These are phyloP conservation scores for Zygosaccharomyces lentus DNA, from an alignment of 805 yeast genomes.

Conservation along the genomic window DNA sequence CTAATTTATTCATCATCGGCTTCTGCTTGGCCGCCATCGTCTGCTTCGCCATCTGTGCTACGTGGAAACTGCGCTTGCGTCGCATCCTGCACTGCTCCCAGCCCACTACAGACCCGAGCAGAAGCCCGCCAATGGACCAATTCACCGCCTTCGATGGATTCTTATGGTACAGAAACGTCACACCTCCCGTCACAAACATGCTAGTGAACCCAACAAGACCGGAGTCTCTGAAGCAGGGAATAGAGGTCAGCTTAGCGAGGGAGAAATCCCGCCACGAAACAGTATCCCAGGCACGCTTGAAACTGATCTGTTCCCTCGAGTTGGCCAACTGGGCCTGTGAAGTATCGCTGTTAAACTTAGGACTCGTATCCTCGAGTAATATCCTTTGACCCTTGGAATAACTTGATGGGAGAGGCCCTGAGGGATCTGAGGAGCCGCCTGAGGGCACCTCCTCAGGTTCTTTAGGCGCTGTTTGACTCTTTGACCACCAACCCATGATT, in stretches of 20 bases:
- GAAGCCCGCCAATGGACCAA: slow-evolving; percentile 79
- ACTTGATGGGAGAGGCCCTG: slow-evolving; percentile 17
- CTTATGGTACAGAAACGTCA: slow-evolving; percentile 63
- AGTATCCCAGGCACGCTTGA: slow-evolving; percentile 39
- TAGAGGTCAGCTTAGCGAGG: slow-evolving; percentile 46
- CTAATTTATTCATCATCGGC: slow-evolving; percentile 35
- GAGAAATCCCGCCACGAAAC: slow-evolving; percentile 50
- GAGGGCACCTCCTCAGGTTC: slow-evolving; percentile 1
- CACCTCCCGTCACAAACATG: slow-evolving; percentile 63
- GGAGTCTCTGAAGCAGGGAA: slow-evolving; percentile 80
- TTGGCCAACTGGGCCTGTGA: slow-evolving; percentile 23
- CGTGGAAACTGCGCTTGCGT: slow-evolving; percentile 60
- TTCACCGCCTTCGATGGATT: slow-evolving; percentile 59
- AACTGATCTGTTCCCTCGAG: slow-evolving; percentile 31
- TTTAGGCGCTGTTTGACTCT: background rate
- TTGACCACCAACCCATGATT: slow-evolving; percentile 26
- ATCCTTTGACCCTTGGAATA: slow-evolving; percentile 36
- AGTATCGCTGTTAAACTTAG: slow-evolving; percentile 35
- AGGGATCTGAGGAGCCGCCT: slow-evolving; percentile 3
- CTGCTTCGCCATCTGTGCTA: slow-evolving; percentile 65
- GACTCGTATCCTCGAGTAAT: slow-evolving; percentile 39
- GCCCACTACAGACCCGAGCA: slow-evolving; percentile 74
- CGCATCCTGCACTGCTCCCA: slow-evolving; percentile 90
- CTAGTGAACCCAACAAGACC: slow-evolving; percentile 71
- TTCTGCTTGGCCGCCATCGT: slow-evolving; percentile 36